Evolutionary conservation across 2,329 filamentous ascomycete genomes (phyloP), one percentile per base, ranked within the genome.

Genomic region (Penicillium sclerotigenum): DNA sequence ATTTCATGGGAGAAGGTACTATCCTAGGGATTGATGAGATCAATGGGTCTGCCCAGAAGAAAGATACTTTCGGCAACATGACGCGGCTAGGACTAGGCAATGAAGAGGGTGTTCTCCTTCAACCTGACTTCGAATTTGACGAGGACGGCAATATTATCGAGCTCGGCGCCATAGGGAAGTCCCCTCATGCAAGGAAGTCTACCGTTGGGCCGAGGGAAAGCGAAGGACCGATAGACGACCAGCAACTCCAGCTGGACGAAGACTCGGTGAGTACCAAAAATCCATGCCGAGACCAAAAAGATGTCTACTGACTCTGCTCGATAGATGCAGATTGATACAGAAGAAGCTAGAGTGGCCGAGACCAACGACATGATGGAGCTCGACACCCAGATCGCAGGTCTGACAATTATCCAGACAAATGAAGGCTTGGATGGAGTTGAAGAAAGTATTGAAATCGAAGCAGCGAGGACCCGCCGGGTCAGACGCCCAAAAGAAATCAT

Each of bases 121-220:
- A 84, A n/a, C 75, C 79, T 22, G 80, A 81, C 50, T 85, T 88
- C 62, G 80, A 79, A 36, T 81, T 88, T 60, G 85, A 86, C 60
- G 83, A 79, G 14, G 79, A 87, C 57, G 85, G 85, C 8, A 81
- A 83, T 59, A 71, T 87, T 5, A 68, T 82, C 29, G 81, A 84
- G 48, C 67, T 82, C 42, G 62, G 62, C 26, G 48, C 18, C 5
- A 50, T 43, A 28, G 24, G 14, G 10, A 14, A 59, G 5, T 63
- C 63, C 14, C 63, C 63, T 1, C 45, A 38, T 26, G 38, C 16
- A 26, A 45, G 38, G 4, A 60, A 52, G 38, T 28, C 43, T 16
- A 43, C 11, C 18, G 16, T 33, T 22, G 26, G 28, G 61, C 31
- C 11, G 5, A 14, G 28, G 13, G 22, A 24, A 24, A 47, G 47